Percentiles rank a stretch among this genome's conserved stretches.
Conservation (phyloP, 2,329 filamentous ascomycete species). For the Pseudogymnoascus sp. region DNA sequence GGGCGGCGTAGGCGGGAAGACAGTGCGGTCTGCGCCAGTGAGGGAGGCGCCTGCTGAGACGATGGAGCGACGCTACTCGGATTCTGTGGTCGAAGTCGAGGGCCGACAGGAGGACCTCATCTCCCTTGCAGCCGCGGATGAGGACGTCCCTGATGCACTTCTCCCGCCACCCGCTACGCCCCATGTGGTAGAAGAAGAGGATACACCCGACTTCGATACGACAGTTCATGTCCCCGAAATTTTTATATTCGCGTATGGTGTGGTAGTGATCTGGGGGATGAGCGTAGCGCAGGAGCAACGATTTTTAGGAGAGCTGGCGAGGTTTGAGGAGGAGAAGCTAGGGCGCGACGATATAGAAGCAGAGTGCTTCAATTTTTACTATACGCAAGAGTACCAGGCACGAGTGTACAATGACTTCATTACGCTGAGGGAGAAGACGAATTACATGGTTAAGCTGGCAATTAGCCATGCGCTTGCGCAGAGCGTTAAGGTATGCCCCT, state of each 20-base stretch:
- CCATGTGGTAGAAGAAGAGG: constrained; percentile 27
- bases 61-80: constrained; percentile 64
- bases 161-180: neutral
- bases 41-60: constrained; percentile 30
- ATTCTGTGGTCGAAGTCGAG: constrained; percentile 62
- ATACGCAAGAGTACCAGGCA: constrained; percentile 94
- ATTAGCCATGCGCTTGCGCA: constrained; percentile 94
- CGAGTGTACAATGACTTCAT: constrained; percentile 99
- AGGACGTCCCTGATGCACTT: constrained; percentile 20
- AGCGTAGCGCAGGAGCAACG: constrained; percentile 77
- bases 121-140: constrained; percentile 37
- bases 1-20: neutral
- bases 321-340: constrained; percentile 88
- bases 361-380: constrained; percentile 99
- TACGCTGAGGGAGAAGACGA: constrained; percentile 82
- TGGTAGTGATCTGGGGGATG: constrained; percentile 99
- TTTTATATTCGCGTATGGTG: constrained; percentile 95
- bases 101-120: constrained; percentile 54
- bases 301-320: constrained; percentile 87
- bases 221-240: constrained; percentile 86
- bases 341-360: constrained; percentile 83
- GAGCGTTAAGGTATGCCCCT: constrained; percentile 66
- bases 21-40: constrained; percentile 23
- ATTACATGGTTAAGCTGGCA: constrained; percentile 96
- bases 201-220: constrained; percentile 68